These are phyloP conservation scores for Rhizopus sp. DNA, from an alignment of 371 early-diverging fungal species.

Conservation along the genomic window DNA sequence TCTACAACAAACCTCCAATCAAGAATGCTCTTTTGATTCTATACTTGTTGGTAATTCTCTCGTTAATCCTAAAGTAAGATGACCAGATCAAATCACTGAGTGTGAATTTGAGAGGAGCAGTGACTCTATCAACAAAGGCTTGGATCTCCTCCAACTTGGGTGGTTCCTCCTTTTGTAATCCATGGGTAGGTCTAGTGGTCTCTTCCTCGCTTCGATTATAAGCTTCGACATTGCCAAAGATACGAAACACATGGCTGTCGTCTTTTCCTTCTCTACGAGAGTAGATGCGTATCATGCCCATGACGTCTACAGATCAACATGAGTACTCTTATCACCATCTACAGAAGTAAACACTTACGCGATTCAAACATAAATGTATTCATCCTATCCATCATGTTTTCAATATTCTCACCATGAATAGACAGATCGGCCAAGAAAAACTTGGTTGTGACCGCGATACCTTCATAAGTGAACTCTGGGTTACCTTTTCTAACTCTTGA, in stretches of 20 bases:
- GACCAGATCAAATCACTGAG: conserved; percentile 17
- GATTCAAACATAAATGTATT: conserved; percentile 12
- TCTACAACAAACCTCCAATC: conserved; percentile 36
- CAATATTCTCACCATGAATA: conserved; percentile 18
- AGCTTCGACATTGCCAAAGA: conserved; percentile 18
- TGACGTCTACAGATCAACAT: conserved; percentile 5
- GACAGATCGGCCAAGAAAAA: conserved; percentile 37
- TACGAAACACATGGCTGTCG: conserved; percentile 9
- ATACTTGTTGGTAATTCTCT: conserved; percentile 44
- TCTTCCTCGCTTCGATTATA: background rate
- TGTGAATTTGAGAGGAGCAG: conserved; percentile 14
- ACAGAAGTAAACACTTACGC: background rate
- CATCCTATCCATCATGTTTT: conserved; percentile 10
- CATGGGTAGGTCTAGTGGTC: conserved; percentile 4
- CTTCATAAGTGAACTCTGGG: conserved; percentile 39
- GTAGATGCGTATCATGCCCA: conserved; percentile 14
- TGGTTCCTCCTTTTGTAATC: conserved; percentile 1
- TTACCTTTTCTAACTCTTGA: conserved; percentile 36
- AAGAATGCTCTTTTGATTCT: conserved; percentile 36
- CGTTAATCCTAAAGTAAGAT: conserved; percentile 40
- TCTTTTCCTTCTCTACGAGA: background rate
- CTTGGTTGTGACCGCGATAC: conserved; percentile 24
- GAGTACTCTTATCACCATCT: background rate
- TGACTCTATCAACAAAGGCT: conserved; percentile 9
- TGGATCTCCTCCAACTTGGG: conserved; percentile 14